Evolutionary conservation across 2,329 filamentous ascomycete genomes (phyloP).

Genomic region (Penicillium sp.): DNA sequence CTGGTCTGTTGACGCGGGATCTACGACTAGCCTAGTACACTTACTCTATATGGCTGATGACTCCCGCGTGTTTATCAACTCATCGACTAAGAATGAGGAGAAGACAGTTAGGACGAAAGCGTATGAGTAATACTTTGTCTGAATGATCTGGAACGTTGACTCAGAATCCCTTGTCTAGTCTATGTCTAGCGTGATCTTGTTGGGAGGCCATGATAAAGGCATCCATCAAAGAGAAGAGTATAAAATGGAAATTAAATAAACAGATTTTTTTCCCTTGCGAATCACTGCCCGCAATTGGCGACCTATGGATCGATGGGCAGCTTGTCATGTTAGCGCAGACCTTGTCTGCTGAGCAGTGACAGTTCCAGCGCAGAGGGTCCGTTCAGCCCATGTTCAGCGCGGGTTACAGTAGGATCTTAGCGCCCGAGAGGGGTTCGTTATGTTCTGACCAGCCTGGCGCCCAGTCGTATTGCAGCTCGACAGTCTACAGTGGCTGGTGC

Average conservation of each 20-base stretch:
- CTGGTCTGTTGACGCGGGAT: background rate
- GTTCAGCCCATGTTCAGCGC: background rate
- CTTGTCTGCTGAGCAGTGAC: background rate
- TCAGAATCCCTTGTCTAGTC: background rate
- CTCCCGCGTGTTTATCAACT: background rate
- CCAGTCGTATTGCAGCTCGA: constrained; percentile 3
- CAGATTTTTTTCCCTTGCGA: background rate
- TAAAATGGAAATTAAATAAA: background rate
- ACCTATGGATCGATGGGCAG: background rate
- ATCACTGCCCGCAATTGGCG: background rate
- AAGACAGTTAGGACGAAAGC: background rate
- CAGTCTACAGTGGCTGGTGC: background rate
- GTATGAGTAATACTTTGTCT: background rate
- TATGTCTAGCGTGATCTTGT: background rate
- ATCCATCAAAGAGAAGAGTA: background rate
- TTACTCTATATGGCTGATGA: background rate
- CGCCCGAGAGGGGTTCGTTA: background rate
- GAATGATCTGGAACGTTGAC: constrained; percentile 1
- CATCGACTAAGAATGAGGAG: background rate
- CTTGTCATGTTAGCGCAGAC: constrained; percentile 7
- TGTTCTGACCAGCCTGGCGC: background rate
- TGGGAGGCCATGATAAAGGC: background rate
- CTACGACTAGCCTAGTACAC: constrained; percentile 1
- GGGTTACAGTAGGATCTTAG: constrained; percentile 10
- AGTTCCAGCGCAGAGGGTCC: background rate